Conservation (phyloP, 225 moss, liverwort and hornwort genomes). For the Sphagnum contortum region DNA sequence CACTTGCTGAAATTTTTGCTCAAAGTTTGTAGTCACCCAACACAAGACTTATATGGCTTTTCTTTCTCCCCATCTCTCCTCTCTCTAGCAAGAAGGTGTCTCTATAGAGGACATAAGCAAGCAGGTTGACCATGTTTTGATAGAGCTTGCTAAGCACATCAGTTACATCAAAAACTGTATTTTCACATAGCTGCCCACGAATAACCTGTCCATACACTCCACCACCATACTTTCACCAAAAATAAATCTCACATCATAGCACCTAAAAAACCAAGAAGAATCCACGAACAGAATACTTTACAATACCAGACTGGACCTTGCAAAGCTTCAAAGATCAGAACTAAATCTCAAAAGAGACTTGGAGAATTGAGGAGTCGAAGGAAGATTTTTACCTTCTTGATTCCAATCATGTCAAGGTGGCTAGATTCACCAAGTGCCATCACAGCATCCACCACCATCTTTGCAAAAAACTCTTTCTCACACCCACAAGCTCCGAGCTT, state of each 20-base stretch:
- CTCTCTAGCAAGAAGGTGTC: too few species aligned
- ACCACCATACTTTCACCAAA: slow-evolving; percentile 71
- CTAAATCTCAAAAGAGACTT: too few species aligned
- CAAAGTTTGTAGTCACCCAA: slow-evolving; percentile 7
- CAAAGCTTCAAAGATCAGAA: too few species aligned
- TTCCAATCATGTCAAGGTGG: slow-evolving; percentile 84
- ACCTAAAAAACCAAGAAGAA: slow-evolving; percentile 17
- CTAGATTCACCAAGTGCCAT: slow-evolving; percentile 68
- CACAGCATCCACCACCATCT: slow-evolving; percentile 98
- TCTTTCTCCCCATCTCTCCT: too few species aligned
- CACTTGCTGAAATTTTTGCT: too few species aligned
- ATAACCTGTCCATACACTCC: slow-evolving; percentile 50
- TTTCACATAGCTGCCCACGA: slow-evolving; percentile 94
- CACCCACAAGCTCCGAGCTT: slow-evolving; percentile 97
- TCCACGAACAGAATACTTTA: too few species aligned
- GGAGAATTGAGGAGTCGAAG: too few species aligned
- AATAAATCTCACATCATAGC: slow-evolving; percentile 98
- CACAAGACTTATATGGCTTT: too few species aligned
- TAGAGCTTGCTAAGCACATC: slow-evolving; percentile 93
- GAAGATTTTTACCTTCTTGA: slow-evolving; percentile 52
- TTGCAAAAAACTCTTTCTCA: slow-evolving; percentile 91
- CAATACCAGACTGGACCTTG: too few species aligned
- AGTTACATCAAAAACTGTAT: slow-evolving; percentile 97
- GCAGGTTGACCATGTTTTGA: slow-evolving; percentile 70
- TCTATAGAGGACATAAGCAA: too few species aligned